Evolutionary conservation across 2,329 filamentous ascomycete species (phyloP), one percentile per base, ranked within the genome.

Genomic region (Alternaria atra): DNA sequence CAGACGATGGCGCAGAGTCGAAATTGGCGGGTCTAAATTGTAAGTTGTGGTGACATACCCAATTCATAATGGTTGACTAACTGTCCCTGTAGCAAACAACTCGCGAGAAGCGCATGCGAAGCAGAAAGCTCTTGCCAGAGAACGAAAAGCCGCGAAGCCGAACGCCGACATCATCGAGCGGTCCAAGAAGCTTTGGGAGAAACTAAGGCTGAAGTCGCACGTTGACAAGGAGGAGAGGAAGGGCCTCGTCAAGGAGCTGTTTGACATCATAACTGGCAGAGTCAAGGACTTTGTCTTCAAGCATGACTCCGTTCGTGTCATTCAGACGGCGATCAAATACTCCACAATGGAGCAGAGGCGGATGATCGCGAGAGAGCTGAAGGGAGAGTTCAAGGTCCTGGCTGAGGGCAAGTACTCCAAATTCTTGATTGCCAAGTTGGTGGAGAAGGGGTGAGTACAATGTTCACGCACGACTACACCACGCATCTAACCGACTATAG

Each of bases 211-310:
- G 71, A 98, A 98, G 82, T 97, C 94, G 3, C 93, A 97, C 73
- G 93, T 99, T 1, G 91, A 93, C 40, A 89, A 90, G 72, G 92
- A 96, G 39, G 94, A 99, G 83, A 78, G 95, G 64, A 90, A 94
- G 79, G 86, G 90, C 77, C 86, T 99, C 40, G 91, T 98, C 48
- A 87, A 90, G 61, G 94, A 99, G 82, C 86, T 99, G 27, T 98
- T 97, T 79, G 85, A 86, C 58, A 97, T 99, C 74, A 91, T 97
- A 72, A 95, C 92, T 25, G 94, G 94, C 54, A 89, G 91, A 59
- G 91, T 98, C 72, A 93, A 92, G 80, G 95, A 98, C 64, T 97
- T 98, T 69, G 94, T 97, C 20, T 91, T 99, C 82, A 99, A 99
- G 86, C 95, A 99, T 79, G 95, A 99, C 77, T 92, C 93, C 35